A percentile compares a stretch with the other conserved stretches of the same genome.
Conservation (phyloP, 371 early-diverging fungal genomes). For the Mucor sp. region DNA sequence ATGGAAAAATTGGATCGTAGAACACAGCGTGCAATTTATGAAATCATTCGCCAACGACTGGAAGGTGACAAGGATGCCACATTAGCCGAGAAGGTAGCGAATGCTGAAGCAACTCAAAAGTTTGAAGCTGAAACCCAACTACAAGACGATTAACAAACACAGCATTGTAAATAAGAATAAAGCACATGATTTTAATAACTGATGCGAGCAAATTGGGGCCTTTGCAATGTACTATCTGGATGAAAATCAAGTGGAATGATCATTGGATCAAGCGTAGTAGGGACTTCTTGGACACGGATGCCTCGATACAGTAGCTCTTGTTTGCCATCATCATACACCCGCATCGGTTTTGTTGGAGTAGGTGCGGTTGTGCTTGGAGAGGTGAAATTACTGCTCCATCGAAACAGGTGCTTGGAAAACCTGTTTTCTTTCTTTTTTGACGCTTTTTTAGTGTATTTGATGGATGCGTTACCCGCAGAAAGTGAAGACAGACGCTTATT, state of each 20-base stretch:
- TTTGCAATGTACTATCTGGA: conserved; percentile 33
- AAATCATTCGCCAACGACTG: conserved; percentile 66
- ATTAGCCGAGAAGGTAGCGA: conserved; percentile 43
- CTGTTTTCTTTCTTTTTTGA: neutral
- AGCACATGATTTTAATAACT: conserved; percentile 20
- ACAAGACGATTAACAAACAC: conserved; percentile 14
- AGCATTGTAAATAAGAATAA: conserved; percentile 5
- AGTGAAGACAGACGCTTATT: neutral
- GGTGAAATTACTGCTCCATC: neutral
- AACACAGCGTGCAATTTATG: conserved; percentile 75
- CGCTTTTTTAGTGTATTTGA: neutral
- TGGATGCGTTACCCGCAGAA: neutral
- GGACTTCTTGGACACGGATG: conserved; percentile 43
- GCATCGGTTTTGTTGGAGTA: neutral
- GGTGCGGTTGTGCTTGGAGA: neutral
- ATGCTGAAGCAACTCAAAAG: conserved; percentile 42
- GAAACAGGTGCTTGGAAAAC: neutral
- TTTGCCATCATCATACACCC: conserved; percentile 29
- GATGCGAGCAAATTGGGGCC: conserved; percentile 5
- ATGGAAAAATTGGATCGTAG: conserved; percentile 70
- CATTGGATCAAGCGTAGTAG: conserved; percentile 42
- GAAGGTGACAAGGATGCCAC: conserved; percentile 28
- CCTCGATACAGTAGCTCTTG: conserved; percentile 40
- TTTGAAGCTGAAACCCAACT: conserved; percentile 26
- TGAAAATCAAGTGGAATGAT: conserved; percentile 32